These are phyloP conservation scores for Lumnitzera littorea DNA, from an alignment of 345 rosid species.

Conservation along the genomic window DNA sequence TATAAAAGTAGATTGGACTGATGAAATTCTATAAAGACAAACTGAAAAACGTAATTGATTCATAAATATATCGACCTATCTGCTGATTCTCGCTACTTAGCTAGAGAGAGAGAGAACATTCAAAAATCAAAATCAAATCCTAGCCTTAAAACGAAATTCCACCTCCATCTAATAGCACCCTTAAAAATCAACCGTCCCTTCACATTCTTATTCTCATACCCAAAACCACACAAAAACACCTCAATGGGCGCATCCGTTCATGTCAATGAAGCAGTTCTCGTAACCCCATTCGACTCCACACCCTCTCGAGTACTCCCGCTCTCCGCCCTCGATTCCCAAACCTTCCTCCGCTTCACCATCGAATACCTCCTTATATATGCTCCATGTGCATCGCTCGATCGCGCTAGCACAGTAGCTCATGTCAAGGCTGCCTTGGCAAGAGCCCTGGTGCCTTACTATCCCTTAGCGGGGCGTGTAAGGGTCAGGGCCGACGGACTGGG, in stretches of 20 bases:
- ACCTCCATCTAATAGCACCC: too few relatives aligned
- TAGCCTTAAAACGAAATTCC: too few relatives aligned
- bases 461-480: constrained; percentile 76
- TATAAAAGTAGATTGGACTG: too few relatives aligned
- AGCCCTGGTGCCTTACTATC: constrained; percentile 63
- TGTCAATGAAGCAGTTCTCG: constrained; percentile 43
- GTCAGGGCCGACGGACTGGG: constrained; percentile 28
- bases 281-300: constrained; percentile 60
- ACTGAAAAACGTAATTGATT: too few relatives aligned
- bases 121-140: too few relatives aligned
- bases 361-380: constrained; percentile 65
- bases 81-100: too few relatives aligned
- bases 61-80: too few relatives aligned
- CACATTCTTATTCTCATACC: too few relatives aligned
- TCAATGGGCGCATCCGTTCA: constrained; percentile 40
- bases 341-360: constrained; percentile 74
- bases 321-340: constrained; percentile 86
- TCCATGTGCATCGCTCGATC: constrained; percentile 29
- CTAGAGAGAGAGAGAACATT: too few relatives aligned
- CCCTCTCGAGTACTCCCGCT: constrained; percentile 52
- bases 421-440: constrained; percentile 55
- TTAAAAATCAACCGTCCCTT: too few relatives aligned
- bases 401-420: constrained; percentile 16
- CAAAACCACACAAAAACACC: too few relatives aligned
- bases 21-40: too few relatives aligned